A percentile compares a stretch with the other conserved stretches of the same genome.
Evolutionary conservation across 140 eudicot genomes (phyloP).

Genomic region (Senecio squalidus): DNA sequence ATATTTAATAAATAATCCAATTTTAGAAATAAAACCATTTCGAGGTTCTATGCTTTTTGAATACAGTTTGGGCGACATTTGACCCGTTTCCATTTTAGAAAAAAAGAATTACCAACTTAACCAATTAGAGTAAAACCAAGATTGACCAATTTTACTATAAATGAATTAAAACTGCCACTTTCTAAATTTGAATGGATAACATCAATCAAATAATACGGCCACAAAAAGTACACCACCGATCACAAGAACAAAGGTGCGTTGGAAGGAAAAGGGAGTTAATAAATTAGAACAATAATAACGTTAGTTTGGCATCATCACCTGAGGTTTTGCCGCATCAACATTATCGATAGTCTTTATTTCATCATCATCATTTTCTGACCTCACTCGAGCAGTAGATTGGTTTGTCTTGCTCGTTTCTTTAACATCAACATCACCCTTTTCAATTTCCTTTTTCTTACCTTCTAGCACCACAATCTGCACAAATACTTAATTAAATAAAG

Average conservation of each 20-base stretch:
- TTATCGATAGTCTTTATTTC: slow-evolving; percentile 3
- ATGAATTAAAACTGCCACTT: not conserved
- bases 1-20: no score
- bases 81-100: no score
- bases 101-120: no score
- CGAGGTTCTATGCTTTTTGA: no score
- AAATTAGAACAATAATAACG: not conserved
- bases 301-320: slow-evolving; percentile 18
- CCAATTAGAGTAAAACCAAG: no score
- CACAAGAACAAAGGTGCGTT: not conserved
- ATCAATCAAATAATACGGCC: not conserved
- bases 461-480: slow-evolving; percentile 51
- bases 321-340: slow-evolving; percentile 14
- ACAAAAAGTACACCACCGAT: not conserved
- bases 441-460: slow-evolving; percentile 36
- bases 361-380: slow-evolving; percentile 21
- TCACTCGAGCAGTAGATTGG: slow-evolving; percentile 19
- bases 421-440: slow-evolving; percentile 21
- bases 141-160: no score
- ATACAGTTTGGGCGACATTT: no score
- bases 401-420: slow-evolving; percentile 25
- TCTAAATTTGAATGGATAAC: not conserved
- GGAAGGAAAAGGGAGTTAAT: not conserved
- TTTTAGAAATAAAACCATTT: no score
- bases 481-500: not conserved